Evolutionary conservation across 371 early-diverging fungal genomes (phyloP), one percentile per base, ranked within the genome.

Genomic region (Mortierella sp.): DNA sequence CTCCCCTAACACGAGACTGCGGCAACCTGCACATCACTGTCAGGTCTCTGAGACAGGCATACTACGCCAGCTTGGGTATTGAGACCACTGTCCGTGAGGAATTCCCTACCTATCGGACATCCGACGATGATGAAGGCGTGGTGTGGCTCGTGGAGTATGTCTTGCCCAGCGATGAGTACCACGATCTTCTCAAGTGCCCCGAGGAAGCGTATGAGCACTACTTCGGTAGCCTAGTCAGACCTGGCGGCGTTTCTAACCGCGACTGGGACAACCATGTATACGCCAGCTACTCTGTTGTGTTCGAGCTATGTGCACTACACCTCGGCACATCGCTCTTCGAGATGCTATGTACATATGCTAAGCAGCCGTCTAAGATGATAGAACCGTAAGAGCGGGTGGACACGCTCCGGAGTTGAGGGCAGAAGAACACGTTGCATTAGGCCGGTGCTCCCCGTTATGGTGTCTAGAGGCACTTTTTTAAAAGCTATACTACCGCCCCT

Each of bases 241-340:
- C 72, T 71, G 49, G 3, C 21, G 72, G 72, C 51, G 72, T 71
- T 44, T 71, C 72, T 49, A 49, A 49, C 72, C n/a, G 72, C n/a
- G 72, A 71, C 51, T 71, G 72, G 72, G 51, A 49, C 35, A 71
- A 71, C 72, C 72, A 71, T 71, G 72, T 71, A 49, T 71, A 71
- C 51, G 72, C 72, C 49, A 71, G 49, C n/a, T 71, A 71, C 21
- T 44, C 72, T 71, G 72, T 71, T 44, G 72, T 71, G n/a, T 71
- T 71, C 72, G 72, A 71, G 72, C 51, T 71, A 27, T 71, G 72
- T 71, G 72, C 49, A 49, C 72, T 71, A 48, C 51, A 71, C 72
- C 46, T 71, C 29, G 72, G 72, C 14, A 49, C 35, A 49, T 49
- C 72, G 2, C 72, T 71, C 72, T 71, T 27, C 49, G 72, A 71